Conservation (phyloP, 805 yeast species). For the Pichia insulana region DNA sequence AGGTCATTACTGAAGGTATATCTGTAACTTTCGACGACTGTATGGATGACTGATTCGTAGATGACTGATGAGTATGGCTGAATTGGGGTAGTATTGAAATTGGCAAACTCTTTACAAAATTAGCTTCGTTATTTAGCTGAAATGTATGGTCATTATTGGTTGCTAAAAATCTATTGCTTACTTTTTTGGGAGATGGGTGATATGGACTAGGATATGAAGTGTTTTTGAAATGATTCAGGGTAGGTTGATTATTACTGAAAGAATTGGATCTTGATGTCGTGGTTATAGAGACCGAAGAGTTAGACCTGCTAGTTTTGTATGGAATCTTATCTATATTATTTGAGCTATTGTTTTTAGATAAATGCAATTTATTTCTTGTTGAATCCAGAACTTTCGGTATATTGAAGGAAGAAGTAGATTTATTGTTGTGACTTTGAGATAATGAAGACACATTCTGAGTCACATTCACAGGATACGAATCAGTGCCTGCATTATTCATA, state of each 20-base stretch:
- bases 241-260: not conserved
- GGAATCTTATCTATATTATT: not conserved
- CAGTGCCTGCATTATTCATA: not conserved
- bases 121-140: not conserved
- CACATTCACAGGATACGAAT: not conserved
- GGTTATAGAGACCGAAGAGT: not conserved
- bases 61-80: too few species aligned
- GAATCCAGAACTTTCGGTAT: too few species aligned
- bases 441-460: too few species aligned
- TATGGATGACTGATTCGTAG: too few species aligned
- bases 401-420: not conserved
- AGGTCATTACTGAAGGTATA: too few species aligned
- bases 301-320: not conserved
- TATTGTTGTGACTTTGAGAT: not conserved
- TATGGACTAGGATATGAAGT: too few species aligned
- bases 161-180: slow-evolving; percentile 4
- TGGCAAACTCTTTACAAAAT: not conserved
- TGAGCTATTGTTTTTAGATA: not conserved
- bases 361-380: too few species aligned
- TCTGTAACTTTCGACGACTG: too few species aligned
- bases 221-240: too few species aligned
- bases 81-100: not conserved
- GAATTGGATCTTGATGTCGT: slow-evolving; percentile 1
- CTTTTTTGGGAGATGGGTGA: slow-evolving; percentile 4
- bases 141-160: slow-evolving; percentile 8